Conservation (phyloP, 352 stramenopile species). For the Pythium rhizo-oryzae region DNA sequence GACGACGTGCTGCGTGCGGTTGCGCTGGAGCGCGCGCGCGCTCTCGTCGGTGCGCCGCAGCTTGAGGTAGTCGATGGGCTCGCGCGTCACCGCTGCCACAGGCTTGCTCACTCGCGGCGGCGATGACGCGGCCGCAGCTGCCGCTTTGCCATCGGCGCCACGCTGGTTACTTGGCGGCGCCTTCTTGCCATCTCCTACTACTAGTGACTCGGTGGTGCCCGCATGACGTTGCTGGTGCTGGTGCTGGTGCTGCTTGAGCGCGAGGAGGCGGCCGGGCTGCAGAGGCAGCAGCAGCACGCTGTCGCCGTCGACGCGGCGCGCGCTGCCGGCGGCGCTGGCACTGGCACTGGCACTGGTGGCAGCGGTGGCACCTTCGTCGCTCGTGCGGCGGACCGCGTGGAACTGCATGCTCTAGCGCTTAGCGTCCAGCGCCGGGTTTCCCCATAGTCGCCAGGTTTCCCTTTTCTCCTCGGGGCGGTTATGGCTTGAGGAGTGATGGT, state of each 20-base stretch:
- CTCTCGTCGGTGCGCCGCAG: conserved; percentile 64
- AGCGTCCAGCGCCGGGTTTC: background rate
- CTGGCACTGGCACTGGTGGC: too few species aligned
- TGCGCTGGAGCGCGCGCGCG: conserved; percentile 46
- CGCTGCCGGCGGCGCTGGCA: background rate
- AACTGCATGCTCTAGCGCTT: conserved; percentile 13
- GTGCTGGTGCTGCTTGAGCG: conserved; percentile 21
- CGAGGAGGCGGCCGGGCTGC: conserved; percentile 16
- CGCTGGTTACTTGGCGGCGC: conserved; percentile 11
- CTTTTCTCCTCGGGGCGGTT: background rate
- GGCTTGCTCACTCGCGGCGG: background rate
- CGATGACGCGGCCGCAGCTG: background rate
- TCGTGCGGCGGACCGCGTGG: background rate
- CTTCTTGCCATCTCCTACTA: background rate
- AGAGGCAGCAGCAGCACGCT: conserved; percentile 12
- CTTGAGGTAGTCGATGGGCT: conserved; percentile 70
- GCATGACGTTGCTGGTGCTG: background rate
- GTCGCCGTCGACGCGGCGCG: conserved; percentile 5
- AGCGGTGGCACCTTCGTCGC: too few species aligned
- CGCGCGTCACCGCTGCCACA: conserved; percentile 16
- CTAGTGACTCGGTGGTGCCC: too few species aligned
- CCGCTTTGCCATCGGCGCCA: background rate
- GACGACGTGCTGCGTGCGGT: conserved; percentile 40
- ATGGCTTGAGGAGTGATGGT: conserved; percentile 20
- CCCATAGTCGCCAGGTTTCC: background rate